Percentiles rank a stretch among this genome's conserved stretches.
Conservation (phyloP, 805 yeast species). For the Nakazawaea wickerhamii region DNA sequence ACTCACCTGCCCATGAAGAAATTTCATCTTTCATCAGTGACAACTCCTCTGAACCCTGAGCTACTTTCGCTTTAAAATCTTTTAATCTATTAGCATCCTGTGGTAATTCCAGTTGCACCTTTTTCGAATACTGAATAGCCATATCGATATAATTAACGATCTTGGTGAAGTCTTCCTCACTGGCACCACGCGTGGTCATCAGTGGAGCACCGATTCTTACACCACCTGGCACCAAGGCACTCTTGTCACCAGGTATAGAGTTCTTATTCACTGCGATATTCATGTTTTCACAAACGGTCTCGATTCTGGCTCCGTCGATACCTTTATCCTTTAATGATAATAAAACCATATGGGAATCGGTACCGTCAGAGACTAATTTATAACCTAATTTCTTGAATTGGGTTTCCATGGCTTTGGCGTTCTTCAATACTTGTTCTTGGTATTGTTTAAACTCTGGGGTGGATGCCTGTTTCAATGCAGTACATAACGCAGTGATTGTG, state of each 20-base stretch:
- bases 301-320: conserved; percentile 96
- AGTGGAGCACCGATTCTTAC: conserved; percentile 98
- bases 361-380: conserved; percentile 86
- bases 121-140: conserved; percentile 71
- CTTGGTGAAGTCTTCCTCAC: conserved; percentile 76
- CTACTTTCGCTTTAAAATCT: conserved; percentile 86
- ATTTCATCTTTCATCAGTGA: conserved; percentile 69
- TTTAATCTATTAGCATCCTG: conserved; percentile 90
- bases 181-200: conserved; percentile 95
- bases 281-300: conserved; percentile 87
- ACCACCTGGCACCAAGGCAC: conserved; percentile 96
- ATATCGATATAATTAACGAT: conserved; percentile 77
- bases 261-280: conserved; percentile 96
- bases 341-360: conserved; percentile 95
- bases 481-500: conserved; percentile 95
- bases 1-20: conserved; percentile 85
- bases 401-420: conserved; percentile 78
- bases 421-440: conserved; percentile 81
- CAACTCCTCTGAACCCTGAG: conserved; percentile 67
- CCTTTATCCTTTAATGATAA: conserved; percentile 84
- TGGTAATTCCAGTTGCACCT: conserved; percentile 75
- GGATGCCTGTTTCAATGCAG: conserved; percentile 91
- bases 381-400: conserved; percentile 71
- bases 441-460: conserved; percentile 87
- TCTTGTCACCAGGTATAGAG: conserved; percentile 96